Conservation (phyloP, 306 rosid species). For the Pterocarpus macrocarpus region DNA sequence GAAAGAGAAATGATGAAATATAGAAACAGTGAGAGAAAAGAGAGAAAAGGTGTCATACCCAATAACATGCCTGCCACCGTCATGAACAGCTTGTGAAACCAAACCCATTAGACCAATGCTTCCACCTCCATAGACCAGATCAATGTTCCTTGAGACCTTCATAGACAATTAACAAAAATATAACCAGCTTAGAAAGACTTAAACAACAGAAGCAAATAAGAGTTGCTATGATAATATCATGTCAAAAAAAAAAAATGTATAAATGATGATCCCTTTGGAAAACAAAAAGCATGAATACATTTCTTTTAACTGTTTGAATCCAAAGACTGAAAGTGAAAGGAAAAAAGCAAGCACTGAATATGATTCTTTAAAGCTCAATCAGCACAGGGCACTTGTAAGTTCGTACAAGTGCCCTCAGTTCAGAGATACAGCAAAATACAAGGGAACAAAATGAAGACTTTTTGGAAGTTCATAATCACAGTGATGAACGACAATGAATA, state of each 20-base stretch:
- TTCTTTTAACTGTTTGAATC: constrained; percentile 18
- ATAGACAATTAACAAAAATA: constrained; percentile 44
- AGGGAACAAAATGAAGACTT: not conserved
- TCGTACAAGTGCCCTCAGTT: constrained; percentile 22
- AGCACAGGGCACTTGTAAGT: constrained; percentile 39
- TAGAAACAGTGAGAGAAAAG: not conserved
- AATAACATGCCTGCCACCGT: constrained; percentile 97
- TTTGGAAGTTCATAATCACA: no score
- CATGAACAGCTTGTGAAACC: constrained; percentile 99
- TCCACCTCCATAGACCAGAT: constrained; percentile 98
- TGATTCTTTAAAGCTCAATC: constrained; percentile 29
- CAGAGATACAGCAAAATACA: constrained; percentile 1
- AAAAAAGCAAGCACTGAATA: constrained; percentile 24
- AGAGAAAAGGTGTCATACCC: constrained; percentile 58
- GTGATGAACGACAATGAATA: no score
- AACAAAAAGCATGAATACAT: constrained; percentile 26
- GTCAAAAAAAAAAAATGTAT: constrained; percentile 22
- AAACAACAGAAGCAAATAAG: constrained; percentile 23
- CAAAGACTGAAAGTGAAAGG: constrained; percentile 10
- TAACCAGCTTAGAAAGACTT: constrained; percentile 31
- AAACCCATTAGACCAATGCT: constrained; percentile 99
- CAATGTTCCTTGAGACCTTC: constrained; percentile 94
- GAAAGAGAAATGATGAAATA: constrained; percentile 25
- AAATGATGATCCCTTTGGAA: constrained; percentile 43
- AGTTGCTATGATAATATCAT: constrained; percentile 13